Conservation (phyloP, 306 rosid genomes). For the Casuarina cunninghamiana region DNA sequence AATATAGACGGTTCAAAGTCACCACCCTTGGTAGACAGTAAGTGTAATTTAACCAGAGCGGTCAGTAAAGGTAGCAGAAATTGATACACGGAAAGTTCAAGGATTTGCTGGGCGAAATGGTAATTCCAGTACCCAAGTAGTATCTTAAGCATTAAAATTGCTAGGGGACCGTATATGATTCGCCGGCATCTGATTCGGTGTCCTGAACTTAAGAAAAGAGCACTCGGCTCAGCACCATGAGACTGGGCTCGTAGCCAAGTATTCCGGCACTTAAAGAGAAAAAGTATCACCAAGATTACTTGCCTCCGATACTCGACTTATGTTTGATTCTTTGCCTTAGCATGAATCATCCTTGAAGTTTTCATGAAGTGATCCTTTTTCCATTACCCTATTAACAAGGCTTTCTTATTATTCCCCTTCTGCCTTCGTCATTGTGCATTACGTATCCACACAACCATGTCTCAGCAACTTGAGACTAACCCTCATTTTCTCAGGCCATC, state of each 20-base stretch:
- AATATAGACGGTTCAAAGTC: too few relatives aligned
- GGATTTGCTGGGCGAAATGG: neutral
- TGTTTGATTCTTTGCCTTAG: conserved; percentile 74
- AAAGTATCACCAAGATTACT: conserved; percentile 27
- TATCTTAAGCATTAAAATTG: neutral
- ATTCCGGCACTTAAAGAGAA: neutral
- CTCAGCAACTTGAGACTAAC: conserved; percentile 52
- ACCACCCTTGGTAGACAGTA: too few relatives aligned
- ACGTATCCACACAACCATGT: conserved; percentile 40
- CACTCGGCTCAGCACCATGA: too few relatives aligned
- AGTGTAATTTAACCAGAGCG: neutral
- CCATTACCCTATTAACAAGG: conserved; percentile 35
- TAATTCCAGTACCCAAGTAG: neutral
- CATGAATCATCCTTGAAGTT: conserved; percentile 78
- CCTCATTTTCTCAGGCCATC: conserved; percentile 60
- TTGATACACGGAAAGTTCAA: neutral
- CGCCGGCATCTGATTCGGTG: conserved; percentile 19
- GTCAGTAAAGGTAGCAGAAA: neutral
- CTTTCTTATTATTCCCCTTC: conserved; percentile 20
- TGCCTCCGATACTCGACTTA: conserved; percentile 54
- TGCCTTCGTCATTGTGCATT: conserved; percentile 23
- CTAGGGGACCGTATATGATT: neutral
- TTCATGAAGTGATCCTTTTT: conserved; percentile 67
- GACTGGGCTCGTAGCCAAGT: neutral
- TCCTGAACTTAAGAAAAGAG: neutral